These are phyloP conservation scores for Vitis cinerea DNA, from an alignment of 164 flowering plant species.

Conservation along the genomic window DNA sequence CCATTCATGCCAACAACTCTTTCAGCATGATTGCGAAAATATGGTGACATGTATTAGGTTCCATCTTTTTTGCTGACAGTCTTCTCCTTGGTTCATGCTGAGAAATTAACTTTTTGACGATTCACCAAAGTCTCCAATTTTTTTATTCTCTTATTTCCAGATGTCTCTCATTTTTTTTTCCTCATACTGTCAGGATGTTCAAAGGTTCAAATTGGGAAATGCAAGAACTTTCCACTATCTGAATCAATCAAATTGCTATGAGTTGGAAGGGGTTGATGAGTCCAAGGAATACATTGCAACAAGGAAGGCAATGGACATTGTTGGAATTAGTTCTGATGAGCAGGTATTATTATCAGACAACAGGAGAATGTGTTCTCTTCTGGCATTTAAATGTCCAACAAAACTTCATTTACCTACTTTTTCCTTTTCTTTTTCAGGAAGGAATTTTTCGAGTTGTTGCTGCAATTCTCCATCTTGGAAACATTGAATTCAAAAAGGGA, in stretches of 20 bases:
- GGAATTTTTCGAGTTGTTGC: constrained; percentile 72
- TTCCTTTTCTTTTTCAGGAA: constrained; percentile 35
- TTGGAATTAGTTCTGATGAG: constrained; percentile 66
- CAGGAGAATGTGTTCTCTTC: neutral
- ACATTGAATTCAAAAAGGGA: constrained; percentile 67
- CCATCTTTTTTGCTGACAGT: neutral
- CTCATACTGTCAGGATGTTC: constrained; percentile 40
- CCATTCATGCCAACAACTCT: too few relatives aligned
- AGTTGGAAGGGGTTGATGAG: constrained; percentile 62
- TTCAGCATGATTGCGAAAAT: too few relatives aligned
- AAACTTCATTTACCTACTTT: neutral
- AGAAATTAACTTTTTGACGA: neutral
- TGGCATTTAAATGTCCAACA: neutral
- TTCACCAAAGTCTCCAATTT: too few relatives aligned
- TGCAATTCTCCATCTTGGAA: constrained; percentile 73
- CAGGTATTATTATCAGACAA: constrained; percentile 38
- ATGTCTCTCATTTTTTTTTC: neutral
- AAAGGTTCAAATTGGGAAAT: constrained; percentile 56
- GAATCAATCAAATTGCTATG: constrained; percentile 63
- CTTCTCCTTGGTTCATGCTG: neutral
- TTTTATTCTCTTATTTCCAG: neutral
- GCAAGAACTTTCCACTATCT: constrained; percentile 68
- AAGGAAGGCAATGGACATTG: constrained; percentile 72
- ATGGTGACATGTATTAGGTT: too few relatives aligned
- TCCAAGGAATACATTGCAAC: constrained; percentile 57